Base-by-base conservation (phyloP, 331 rosid species). In the Erythrophleum ivorense region DNA sequence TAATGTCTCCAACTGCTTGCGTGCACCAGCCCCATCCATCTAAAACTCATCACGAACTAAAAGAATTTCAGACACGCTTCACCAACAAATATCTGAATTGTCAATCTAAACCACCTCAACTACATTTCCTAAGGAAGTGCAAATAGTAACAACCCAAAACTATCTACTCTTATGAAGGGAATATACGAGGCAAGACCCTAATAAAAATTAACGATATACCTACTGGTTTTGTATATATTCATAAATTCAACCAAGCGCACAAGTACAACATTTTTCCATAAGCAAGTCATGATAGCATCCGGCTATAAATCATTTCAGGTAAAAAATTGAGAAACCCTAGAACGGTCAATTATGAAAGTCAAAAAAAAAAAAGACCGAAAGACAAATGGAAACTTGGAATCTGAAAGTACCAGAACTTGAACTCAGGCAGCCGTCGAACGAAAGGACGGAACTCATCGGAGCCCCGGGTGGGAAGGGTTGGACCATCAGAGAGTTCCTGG, bases 381-480 rank as follows among this genome's bases (percentile, higher is more conserved):
- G 29, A 24, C 29, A 24, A 24, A 24, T 24, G 29, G 29, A 24
- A 24, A 24, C 1, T 24, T 24, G 29, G 29, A 24, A 24, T 24
- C 29, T 24, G 29, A 24, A 24, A 24, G 11, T 79, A 95, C 98
- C 98, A 95, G 96, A 95, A 93, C 75, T 95, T 95, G 85, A 95
- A 95, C 89, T 95, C 98, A 0, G 98, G 98, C 13, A 95, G 91
- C 64, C 98, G 92, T 34, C 98, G 98, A 82, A 95, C 98, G 65
- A 95, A 95, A 49, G 98, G 98, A 9, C 98, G 98, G 73, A 95
- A 95, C 84, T 95, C 97, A 52, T 95, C 97, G 73, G 95, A 87
- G 54, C 89, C 89, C 45, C 94, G 75, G 41, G 97, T 86, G 2
- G 98, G 98, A 14, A 95, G 95, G 8, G 88, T 63, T 41, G 98